Conservation (phyloP, 805 yeast species). For the Teunomyces cretensis region DNA sequence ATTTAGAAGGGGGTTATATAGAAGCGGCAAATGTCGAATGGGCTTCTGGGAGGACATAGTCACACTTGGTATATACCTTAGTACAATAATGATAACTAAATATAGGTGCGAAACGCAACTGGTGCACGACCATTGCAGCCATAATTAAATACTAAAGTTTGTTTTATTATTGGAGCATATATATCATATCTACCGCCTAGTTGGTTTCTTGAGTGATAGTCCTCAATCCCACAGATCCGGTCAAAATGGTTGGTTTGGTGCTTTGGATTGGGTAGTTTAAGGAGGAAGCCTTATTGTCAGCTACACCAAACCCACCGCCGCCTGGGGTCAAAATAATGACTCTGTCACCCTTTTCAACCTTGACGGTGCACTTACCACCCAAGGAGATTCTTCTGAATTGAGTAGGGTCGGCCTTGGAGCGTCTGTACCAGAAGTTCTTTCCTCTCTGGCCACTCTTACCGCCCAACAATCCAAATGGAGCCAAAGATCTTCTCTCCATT, state of each 20-base stretch:
- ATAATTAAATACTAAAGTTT: not conserved
- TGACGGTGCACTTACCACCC: constrained; percentile 36
- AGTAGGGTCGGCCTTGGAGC: constrained; percentile 13
- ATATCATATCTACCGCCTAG: constrained; percentile 11
- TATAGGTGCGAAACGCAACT: not conserved
- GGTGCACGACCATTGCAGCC: constrained; percentile 2
- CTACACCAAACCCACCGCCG: constrained; percentile 44
- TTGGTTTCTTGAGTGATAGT: constrained; percentile 36
- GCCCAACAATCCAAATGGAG: constrained; percentile 86
- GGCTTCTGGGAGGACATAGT: constrained; percentile 5
- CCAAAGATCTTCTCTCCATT: constrained; percentile 79
- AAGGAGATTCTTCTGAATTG: constrained; percentile 22
- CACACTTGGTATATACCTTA: not conserved
- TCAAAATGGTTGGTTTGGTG: constrained; percentile 23
- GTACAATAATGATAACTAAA: not conserved
- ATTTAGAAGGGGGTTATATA: constrained; percentile 64
- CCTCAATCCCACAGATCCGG: constrained; percentile 39
- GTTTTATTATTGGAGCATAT: not conserved
- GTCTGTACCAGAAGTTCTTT: constrained; percentile 33
- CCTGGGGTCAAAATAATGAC: constrained; percentile 42
- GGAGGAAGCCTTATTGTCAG: constrained; percentile 3
- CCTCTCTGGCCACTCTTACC: constrained; percentile 81
- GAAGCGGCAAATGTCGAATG: constrained; percentile 46
- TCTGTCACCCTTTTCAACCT: constrained; percentile 40
- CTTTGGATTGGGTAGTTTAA: constrained; percentile 24